phyloP scores from a whole-genome alignment of 805 yeast species.

The Huiozyma naganishii region DNA sequence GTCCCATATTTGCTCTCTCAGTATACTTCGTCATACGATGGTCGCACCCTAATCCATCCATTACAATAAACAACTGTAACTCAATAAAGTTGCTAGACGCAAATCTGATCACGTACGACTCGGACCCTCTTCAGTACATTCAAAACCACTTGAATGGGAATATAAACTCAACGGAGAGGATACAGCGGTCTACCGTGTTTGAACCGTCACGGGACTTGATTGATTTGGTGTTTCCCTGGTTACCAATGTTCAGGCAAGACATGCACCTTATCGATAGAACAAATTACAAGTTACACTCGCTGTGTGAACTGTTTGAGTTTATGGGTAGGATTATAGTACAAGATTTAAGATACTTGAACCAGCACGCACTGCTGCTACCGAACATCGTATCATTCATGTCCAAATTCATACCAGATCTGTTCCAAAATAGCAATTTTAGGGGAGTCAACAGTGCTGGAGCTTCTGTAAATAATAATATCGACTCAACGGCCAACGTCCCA shows the following conservation, averaged over 20 bases:
- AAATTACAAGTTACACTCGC: slow-evolving; percentile 24
- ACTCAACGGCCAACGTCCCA: not conserved
- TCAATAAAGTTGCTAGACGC: slow-evolving; percentile 16
- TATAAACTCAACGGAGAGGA: slow-evolving; percentile 4
- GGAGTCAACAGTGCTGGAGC: not conserved
- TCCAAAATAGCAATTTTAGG: slow-evolving; percentile 15
- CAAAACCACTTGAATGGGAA: slow-evolving; percentile 6
- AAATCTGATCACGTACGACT: slow-evolving; percentile 9
- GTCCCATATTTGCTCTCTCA: slow-evolving; percentile 27
- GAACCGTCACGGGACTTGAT: slow-evolving; percentile 18
- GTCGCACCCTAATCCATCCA: slow-evolving; percentile 20
- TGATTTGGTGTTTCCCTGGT: slow-evolving; percentile 25
- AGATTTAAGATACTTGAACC: slow-evolving; percentile 21
- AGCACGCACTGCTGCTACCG: slow-evolving; percentile 16
- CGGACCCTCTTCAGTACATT: slow-evolving; percentile 3
- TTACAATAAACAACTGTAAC: slow-evolving; percentile 16
- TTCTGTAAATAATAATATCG: not conserved
- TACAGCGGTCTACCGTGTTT: slow-evolving; percentile 13
- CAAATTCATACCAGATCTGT: slow-evolving; percentile 23
- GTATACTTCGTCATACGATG: slow-evolving; percentile 25
- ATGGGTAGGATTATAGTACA: slow-evolving; percentile 22
- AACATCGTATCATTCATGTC: slow-evolving; percentile 21
- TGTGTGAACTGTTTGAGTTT: slow-evolving; percentile 26
- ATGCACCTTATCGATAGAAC: slow-evolving; percentile 20
- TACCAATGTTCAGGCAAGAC: slow-evolving; percentile 20